Conservation (phyloP, 306 rosid species). For the Vigna nakashimae region DNA sequence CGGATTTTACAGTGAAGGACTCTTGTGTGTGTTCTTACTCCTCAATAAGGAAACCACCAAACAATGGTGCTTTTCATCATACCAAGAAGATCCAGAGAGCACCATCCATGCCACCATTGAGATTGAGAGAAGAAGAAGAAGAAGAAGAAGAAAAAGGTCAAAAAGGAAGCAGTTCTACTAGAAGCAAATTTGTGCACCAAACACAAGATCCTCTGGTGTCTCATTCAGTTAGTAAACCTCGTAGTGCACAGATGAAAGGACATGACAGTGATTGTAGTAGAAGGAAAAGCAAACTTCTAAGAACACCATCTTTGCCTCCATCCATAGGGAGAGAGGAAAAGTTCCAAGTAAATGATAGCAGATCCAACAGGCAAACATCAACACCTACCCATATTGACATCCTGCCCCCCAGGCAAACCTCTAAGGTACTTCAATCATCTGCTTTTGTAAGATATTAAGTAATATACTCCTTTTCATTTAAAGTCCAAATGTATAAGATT, state of each 20-base stretch:
- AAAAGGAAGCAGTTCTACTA: constrained; percentile 34
- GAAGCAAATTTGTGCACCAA: constrained; percentile 43
- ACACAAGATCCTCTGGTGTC: constrained; percentile 43
- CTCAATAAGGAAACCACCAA: constrained; percentile 34
- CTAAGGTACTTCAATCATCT: constrained; percentile 54
- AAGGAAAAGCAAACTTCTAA: constrained; percentile 43
- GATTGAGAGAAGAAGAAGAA: constrained; percentile 48
- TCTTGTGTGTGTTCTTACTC: constrained; percentile 27
- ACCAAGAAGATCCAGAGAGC: constrained; percentile 50
- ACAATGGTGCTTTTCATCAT: constrained; percentile 23
- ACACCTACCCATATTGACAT: constrained; percentile 43
- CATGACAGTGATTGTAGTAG: constrained; percentile 36
- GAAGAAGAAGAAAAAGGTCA: background rate
- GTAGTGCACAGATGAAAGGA: constrained; percentile 42
- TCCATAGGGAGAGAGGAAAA: constrained; percentile 56
- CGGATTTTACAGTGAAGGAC: constrained; percentile 47
- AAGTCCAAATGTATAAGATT: constrained; percentile 10
- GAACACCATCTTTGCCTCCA: constrained; percentile 61
- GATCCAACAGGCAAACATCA: constrained; percentile 53
- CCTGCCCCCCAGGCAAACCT: constrained; percentile 53
- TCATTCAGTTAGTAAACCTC: constrained; percentile 34
- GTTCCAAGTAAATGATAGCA: constrained; percentile 49
- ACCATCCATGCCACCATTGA: constrained; percentile 63
- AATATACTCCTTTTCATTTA: constrained; percentile 20
- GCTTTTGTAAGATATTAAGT: constrained; percentile 19